phyloP scores from a whole-genome alignment of 1,139 yeast species.

The Diutina pseudorugosa region DNA sequence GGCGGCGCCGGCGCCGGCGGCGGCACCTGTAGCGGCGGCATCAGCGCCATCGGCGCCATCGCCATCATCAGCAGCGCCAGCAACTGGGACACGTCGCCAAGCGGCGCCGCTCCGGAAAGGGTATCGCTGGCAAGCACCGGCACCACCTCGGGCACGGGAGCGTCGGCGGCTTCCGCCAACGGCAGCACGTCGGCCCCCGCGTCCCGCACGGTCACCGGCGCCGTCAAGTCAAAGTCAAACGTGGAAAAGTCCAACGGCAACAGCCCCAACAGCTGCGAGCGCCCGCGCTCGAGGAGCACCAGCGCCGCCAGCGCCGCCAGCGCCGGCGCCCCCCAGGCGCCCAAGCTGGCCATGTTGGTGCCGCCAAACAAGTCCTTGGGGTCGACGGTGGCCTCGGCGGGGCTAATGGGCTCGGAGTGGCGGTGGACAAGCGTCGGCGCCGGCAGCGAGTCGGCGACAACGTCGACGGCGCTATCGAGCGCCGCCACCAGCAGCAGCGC shows the following conservation, averaged over 20 bases:
- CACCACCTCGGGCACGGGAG: background rate
- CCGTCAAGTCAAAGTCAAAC: background rate
- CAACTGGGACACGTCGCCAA: background rate
- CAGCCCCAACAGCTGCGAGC: conserved; percentile 2
- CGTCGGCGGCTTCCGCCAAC: background rate
- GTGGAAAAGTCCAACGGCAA: background rate
- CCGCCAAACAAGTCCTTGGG: conserved; percentile 3
- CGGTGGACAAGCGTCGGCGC: background rate
- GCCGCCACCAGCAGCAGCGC: background rate
- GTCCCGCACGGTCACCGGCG: background rate
- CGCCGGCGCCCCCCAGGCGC: background rate
- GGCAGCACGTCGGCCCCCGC: background rate
- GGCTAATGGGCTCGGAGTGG: background rate
- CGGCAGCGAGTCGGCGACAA: background rate
- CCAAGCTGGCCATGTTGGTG: background rate
- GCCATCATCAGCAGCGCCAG: background rate
- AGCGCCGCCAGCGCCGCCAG: conserved; percentile 1
- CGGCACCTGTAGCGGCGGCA: background rate
- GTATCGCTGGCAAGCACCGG: background rate
- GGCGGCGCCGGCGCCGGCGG: background rate
- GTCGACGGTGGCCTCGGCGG: background rate
- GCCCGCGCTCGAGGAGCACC: background rate
- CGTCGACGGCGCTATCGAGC: background rate
- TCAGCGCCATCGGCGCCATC: background rate
- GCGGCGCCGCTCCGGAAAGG: background rate